These are phyloP conservation scores for Pisolithus marmoratus DNA, from an alignment of 768 basidiomycete genomes.

Conservation along the genomic window DNA sequence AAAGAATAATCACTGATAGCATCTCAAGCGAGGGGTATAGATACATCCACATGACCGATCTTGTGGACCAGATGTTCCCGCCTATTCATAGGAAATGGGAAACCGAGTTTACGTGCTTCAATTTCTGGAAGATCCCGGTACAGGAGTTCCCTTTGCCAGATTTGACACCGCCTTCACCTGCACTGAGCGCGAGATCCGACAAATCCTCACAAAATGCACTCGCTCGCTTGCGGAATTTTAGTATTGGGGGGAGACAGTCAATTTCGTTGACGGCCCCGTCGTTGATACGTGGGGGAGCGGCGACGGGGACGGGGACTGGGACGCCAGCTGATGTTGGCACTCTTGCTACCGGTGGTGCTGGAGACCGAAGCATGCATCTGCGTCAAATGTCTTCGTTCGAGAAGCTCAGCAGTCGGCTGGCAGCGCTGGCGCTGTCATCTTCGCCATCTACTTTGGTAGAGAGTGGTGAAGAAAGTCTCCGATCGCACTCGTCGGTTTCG, in stretches of 20 bases:
- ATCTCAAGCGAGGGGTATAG: constrained; percentile 32
- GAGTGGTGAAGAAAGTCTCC: constrained; percentile 46
- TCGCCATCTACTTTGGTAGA: constrained; percentile 18
- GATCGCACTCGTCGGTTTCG: constrained; percentile 49
- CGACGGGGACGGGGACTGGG: not conserved
- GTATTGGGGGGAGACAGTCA: constrained; percentile 53
- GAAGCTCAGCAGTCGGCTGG: constrained; percentile 54
- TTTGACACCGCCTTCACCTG: constrained; percentile 82
- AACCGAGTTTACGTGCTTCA: constrained; percentile 94
- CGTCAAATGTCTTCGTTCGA: constrained; percentile 77
- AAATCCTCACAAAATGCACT: constrained; percentile 68
- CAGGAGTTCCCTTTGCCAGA: constrained; percentile 77
- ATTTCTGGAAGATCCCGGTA: constrained; percentile 86
- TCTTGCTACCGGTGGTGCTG: constrained; percentile 12
- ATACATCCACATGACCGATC: constrained; percentile 97
- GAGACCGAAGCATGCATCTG: constrained; percentile 38
- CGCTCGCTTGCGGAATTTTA: constrained; percentile 71
- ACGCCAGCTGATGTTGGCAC: not conserved
- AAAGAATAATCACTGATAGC: not conserved
- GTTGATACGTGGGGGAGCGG: constrained; percentile 22
- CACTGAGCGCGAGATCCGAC: constrained; percentile 91
- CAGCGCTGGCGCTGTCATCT: constrained; percentile 38
- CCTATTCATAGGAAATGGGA: constrained; percentile 87
- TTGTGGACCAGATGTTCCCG: constrained; percentile 99
- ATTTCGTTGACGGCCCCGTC: constrained; percentile 20